phyloP scores from a whole-genome alignment of 176 grass and related monocot genomes.

The Carex pumila region DNA sequence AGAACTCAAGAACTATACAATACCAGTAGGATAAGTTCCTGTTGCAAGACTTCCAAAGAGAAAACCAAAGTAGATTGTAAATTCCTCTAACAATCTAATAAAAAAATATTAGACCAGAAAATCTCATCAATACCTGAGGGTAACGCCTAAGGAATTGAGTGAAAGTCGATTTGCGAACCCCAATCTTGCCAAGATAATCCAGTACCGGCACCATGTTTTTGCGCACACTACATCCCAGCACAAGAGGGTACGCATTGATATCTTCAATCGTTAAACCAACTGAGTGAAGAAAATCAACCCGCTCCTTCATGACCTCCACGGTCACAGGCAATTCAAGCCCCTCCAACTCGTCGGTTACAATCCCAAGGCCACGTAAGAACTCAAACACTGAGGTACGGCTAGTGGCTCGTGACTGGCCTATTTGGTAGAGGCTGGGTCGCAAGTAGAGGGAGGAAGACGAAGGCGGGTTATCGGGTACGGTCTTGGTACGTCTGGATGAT shows the following conservation, averaged over 20 bases:
- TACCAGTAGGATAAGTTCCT: background rate
- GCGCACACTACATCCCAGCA: conserved; percentile 44
- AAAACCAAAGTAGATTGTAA: background rate
- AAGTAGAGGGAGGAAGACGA: conserved; percentile 33
- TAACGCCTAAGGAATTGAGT: conserved; percentile 36
- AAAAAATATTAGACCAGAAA: background rate
- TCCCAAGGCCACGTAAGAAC: conserved; percentile 9
- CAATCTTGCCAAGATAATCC: conserved; percentile 42
- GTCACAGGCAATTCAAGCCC: conserved; percentile 47
- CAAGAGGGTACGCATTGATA: conserved; percentile 43
- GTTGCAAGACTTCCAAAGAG: background rate
- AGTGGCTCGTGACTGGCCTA: conserved; percentile 23
- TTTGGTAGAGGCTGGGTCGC: conserved; percentile 32
- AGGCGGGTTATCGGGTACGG: background rate
- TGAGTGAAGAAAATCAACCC: conserved; percentile 39
- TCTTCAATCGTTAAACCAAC: conserved; percentile 24
- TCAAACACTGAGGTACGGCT: conserved; percentile 29
- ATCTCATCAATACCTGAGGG: conserved; percentile 18
- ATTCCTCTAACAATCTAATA: background rate
- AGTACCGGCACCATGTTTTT: conserved; percentile 49
- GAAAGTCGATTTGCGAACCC: conserved; percentile 35
- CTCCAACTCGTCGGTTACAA: conserved; percentile 39
- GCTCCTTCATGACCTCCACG: conserved; percentile 46
- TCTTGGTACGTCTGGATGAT: background rate
- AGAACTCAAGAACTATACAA: background rate